phyloP scores from a whole-genome alignment of 805 yeast genomes.

The Yueomyces sp. region DNA sequence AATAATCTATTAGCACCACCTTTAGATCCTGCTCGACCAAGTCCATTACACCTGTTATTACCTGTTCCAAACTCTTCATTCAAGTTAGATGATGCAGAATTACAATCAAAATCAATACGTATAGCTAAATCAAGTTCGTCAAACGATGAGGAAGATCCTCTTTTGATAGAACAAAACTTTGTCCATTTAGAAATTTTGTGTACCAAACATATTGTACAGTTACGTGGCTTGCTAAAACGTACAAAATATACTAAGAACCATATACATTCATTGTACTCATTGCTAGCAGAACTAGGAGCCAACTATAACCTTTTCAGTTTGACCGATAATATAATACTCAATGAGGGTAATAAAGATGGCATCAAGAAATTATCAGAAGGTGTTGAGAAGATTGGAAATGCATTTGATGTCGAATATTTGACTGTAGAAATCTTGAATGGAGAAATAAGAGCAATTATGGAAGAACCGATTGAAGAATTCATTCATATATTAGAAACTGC shows the following conservation, averaged over 20 bases:
- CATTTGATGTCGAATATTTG: conserved; percentile 60
- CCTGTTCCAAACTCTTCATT: conserved; percentile 46
- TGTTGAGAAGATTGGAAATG: conserved; percentile 73
- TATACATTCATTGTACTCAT: conserved; percentile 44
- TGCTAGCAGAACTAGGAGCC: conserved; percentile 68
- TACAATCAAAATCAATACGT: neutral
- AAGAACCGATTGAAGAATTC: conserved; percentile 28
- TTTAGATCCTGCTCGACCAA: conserved; percentile 39
- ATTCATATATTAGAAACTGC: conserved; percentile 23
- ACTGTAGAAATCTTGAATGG: conserved; percentile 32
- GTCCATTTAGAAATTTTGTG: conserved; percentile 27
- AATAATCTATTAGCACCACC: conserved; percentile 49
- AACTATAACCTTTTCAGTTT: conserved; percentile 47
- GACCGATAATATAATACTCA: conserved; percentile 36
- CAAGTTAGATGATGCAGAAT: conserved; percentile 13
- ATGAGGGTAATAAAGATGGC: conserved; percentile 29
- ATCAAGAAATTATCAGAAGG: conserved; percentile 33
- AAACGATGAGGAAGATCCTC: conserved; percentile 6
- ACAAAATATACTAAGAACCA: conserved; percentile 18
- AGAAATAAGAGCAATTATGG: conserved; percentile 26
- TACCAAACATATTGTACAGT: conserved; percentile 14
- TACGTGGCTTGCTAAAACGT: conserved; percentile 18
- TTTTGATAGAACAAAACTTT: conserved; percentile 28
- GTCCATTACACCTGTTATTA: conserved; percentile 46
- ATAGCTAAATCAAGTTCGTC: neutral